These are phyloP conservation scores for Omphalotus olearius DNA, from an alignment of 1,284 basidiomycete species.

Conservation along the genomic window DNA sequence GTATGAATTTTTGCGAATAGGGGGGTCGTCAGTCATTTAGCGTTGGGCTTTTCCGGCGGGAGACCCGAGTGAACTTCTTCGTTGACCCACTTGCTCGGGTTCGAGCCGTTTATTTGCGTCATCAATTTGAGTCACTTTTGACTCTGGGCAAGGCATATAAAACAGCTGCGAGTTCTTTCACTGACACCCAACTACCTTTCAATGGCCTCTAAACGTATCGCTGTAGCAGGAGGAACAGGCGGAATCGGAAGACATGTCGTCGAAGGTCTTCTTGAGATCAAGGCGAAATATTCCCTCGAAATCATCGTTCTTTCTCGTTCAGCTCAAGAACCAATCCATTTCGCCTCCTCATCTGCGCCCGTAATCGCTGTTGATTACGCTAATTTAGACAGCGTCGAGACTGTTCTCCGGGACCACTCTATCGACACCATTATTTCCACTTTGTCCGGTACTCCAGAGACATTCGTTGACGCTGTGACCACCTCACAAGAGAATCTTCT, in stretches of 20 bases:
- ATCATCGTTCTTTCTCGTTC: conserved; percentile 11
- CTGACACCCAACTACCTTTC: background rate
- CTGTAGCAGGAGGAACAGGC: conserved; percentile 9
- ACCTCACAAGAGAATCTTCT: conserved; percentile 7
- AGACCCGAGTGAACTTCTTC: too few species aligned
- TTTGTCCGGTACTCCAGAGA: background rate
- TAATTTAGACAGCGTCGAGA: background rate
- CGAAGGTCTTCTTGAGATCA: conserved; percentile 6
- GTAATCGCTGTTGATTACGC: conserved; percentile 10
- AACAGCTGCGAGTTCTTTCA: too few species aligned
- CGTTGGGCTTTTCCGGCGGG: too few species aligned
- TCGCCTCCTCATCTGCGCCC: conserved; percentile 1
- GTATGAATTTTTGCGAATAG: too few species aligned
- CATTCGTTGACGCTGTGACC: background rate
- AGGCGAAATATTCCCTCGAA: conserved; percentile 1
- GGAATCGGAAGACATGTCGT: conserved; percentile 9
- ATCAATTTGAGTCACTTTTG: conserved; percentile 44
- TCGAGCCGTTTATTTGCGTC: too few species aligned
- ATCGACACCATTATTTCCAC: conserved; percentile 10
- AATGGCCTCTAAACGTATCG: conserved; percentile 4
- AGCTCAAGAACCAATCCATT: background rate
- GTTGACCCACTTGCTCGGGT: too few species aligned
- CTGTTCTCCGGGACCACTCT: background rate
- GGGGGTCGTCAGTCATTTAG: too few species aligned
- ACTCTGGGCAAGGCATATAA: too few species aligned